These are phyloP conservation scores for Pseudogymnoascus verrucosus DNA, from an alignment of 2,329 filamentous ascomycete species.

Conservation along the genomic window DNA sequence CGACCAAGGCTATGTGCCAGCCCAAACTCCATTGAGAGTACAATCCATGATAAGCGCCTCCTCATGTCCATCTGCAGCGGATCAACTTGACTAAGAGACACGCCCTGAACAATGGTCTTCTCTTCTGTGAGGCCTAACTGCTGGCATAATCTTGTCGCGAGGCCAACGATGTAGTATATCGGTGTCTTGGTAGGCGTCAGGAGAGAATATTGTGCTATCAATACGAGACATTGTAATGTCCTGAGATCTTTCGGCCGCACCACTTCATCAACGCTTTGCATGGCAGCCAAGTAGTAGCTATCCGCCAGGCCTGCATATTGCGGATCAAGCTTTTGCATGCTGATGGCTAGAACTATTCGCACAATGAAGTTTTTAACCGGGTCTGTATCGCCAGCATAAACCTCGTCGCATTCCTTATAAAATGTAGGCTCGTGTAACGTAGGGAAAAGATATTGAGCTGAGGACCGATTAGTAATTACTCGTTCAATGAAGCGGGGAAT, in stretches of 20 bases:
- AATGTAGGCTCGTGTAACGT: slow-evolving; percentile 79
- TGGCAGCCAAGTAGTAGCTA: slow-evolving; percentile 86
- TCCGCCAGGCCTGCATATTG: slow-evolving; percentile 91
- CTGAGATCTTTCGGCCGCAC: slow-evolving; percentile 83
- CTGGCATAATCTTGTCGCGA: slow-evolving; percentile 81
- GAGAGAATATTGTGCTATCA: slow-evolving; percentile 87
- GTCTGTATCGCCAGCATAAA: slow-evolving; percentile 68
- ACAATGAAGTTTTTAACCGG: slow-evolving; percentile 82
- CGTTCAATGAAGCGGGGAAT: slow-evolving; percentile 11
- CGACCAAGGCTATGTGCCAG: slow-evolving; percentile 82
- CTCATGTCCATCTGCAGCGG: slow-evolving; percentile 81
- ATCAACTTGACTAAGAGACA: slow-evolving; percentile 50
- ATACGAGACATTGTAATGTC: slow-evolving; percentile 78
- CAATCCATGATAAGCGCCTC: slow-evolving; percentile 78
- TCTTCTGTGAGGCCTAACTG: slow-evolving; percentile 83
- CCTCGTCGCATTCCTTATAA: slow-evolving; percentile 65
- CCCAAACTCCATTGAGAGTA: slow-evolving; percentile 81
- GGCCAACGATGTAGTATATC: slow-evolving; percentile 85
- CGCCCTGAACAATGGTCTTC: slow-evolving; percentile 65
- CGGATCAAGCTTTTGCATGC: slow-evolving; percentile 82
- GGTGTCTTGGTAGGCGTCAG: slow-evolving; percentile 86
- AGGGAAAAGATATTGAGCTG: slow-evolving; percentile 83
- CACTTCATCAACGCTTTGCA: slow-evolving; percentile 74
- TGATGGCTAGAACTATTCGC: slow-evolving; percentile 89
- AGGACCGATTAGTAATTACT: slow-evolving; percentile 11